These are phyloP conservation scores for Malbranchea zuffiana DNA, from an alignment of 2,329 filamentous ascomycete genomes.

Conservation along the genomic window DNA sequence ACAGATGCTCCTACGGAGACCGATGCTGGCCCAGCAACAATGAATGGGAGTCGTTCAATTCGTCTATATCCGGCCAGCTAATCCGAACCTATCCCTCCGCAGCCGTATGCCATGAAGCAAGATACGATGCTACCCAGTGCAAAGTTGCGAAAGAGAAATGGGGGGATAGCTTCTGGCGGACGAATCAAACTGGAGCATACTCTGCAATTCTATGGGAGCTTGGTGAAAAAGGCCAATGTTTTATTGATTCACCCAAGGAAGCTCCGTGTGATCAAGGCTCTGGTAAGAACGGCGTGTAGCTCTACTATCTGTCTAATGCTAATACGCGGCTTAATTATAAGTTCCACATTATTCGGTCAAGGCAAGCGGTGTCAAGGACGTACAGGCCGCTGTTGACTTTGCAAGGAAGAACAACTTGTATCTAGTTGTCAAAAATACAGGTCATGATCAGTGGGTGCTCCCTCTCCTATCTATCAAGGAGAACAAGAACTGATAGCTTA, in stretches of 20 bases:
- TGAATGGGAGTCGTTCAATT: conserved; percentile 14
- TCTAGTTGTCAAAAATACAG: conserved; percentile 23
- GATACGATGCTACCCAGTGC: conserved; percentile 14
- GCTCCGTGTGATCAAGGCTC: conserved; percentile 18
- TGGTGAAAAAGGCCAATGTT: conserved; percentile 21
- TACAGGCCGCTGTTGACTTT: conserved; percentile 19
- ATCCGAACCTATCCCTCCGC: conserved; percentile 14
- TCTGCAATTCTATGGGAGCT: conserved; percentile 23
- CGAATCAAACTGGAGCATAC: conserved; percentile 21
- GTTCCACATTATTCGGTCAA: conserved; percentile 20
- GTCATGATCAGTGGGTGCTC: conserved; percentile 20
- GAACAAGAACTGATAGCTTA: neutral
- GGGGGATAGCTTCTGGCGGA: conserved; percentile 16
- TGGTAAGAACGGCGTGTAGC: conserved; percentile 13
- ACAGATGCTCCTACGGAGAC: conserved; percentile 14
- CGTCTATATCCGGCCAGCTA: conserved; percentile 13
- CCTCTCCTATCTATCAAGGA: neutral
- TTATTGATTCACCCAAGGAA: conserved; percentile 17
- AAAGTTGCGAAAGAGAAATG: conserved; percentile 14
- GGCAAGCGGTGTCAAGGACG: conserved; percentile 13
- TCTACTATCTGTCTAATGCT: neutral
- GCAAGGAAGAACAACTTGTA: conserved; percentile 19
- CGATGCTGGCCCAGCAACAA: conserved; percentile 14
- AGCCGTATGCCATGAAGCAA: conserved; percentile 14
- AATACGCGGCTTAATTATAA: conserved; percentile 2